Evolutionary conservation across 306 rosid genomes (phyloP).

Genomic region (Argentina anserina): DNA sequence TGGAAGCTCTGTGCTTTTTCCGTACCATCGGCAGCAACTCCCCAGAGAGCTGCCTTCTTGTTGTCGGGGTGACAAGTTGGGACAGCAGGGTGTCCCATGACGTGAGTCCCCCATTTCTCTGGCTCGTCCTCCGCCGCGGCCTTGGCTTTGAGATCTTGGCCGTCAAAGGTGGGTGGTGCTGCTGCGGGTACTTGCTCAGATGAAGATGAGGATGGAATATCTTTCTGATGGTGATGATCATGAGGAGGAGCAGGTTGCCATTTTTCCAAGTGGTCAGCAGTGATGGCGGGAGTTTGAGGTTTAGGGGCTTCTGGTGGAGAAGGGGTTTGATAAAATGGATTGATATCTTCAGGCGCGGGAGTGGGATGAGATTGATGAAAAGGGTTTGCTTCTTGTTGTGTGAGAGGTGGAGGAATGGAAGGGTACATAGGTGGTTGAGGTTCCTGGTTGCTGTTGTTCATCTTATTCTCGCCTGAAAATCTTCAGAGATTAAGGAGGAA

Average conservation of each 20-base stretch:
- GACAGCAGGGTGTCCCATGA: constrained; percentile 49
- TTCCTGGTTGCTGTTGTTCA: constrained; percentile 19
- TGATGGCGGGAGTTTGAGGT: neutral
- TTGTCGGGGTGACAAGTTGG: constrained; percentile 47
- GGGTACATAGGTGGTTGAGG: constrained; percentile 25
- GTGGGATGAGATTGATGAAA: constrained; percentile 6
- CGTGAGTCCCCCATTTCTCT: constrained; percentile 53
- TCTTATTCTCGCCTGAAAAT: constrained; percentile 4
- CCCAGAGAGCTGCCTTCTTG: constrained; percentile 53
- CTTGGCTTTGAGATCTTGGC: constrained; percentile 7
- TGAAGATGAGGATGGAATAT: constrained; percentile 10
- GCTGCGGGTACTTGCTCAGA: neutral
- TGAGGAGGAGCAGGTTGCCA: neutral
- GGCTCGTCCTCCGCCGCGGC: neutral
- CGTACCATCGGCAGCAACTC: constrained; percentile 20
- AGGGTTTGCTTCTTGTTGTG: constrained; percentile 20
- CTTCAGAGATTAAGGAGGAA: neutral
- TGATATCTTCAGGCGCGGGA: constrained; percentile 5
- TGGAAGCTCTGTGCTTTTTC: constrained; percentile 32
- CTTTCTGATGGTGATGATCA: neutral
- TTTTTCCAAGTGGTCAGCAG: neutral
- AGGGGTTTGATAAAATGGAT: constrained; percentile 23
- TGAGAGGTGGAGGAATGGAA: constrained; percentile 19
- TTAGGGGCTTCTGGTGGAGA: neutral
- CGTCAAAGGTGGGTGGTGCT: neutral